Evolutionary conservation across 2,329 filamentous ascomycete species (phyloP), one percentile per base, ranked within the genome.

Genomic region (Aspergillus neotritici): DNA sequence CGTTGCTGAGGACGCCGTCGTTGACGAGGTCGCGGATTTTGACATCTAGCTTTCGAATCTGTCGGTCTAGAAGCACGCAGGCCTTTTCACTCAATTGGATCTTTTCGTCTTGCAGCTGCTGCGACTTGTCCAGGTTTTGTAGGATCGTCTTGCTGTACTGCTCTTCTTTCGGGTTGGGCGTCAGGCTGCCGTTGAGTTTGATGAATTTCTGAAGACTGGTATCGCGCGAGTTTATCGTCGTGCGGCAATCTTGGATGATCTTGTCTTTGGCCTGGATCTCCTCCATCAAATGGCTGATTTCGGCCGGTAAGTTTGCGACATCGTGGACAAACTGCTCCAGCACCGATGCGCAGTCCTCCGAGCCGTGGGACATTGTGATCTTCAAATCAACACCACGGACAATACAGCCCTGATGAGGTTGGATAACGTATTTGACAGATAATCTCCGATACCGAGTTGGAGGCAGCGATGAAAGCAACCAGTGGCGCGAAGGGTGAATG

Each of bases 301-400:
- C 80, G 2, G 78, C 78, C 0, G 80, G 80, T 12, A 83, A 64
- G 49, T 83, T 83, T 14, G 71, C 70, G 34, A 67, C 78, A 72
- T 84, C 80, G 56, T 84, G 79, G 16, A 82, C 75, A 54, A 83
- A 84, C 55, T 82, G 77, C 57, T 84, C 80, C 35, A 84, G 64
- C 12, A 83, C 78, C 6, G 78, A 75, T 6, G 80, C 79, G 37
- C 79, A 77, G 61, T 83, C 80, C 53, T 83, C 80, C 32, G 74
- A 67, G 33, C 66, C 63, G 47, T 68, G 62, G 12, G 72, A 66
- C 68, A 77, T 76, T n/a, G 13, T 38, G 13, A 13, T 11, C 4
- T 11, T 16, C n/a, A 38, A 29, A 15, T 10, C 10, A 11, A 3
- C 10, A 31, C 16, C 17, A 14, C 16, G 13, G 4, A 9, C 11